These are phyloP conservation scores for Epichloe festucae DNA, from an alignment of 2,329 filamentous ascomycete species.

Conservation along the genomic window DNA sequence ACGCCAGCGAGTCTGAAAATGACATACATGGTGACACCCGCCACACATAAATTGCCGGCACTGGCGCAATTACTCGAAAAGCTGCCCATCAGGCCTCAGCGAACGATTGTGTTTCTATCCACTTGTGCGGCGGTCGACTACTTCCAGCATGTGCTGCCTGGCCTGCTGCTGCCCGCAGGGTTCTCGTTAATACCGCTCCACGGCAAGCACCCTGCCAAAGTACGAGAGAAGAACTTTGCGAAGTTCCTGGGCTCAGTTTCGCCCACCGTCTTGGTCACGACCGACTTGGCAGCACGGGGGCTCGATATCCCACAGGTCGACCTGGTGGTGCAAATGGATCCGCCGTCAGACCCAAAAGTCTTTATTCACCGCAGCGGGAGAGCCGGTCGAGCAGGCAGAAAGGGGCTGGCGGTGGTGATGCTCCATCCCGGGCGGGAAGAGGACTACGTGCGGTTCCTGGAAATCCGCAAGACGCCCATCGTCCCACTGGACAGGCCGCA, in stretches of 20 bases:
- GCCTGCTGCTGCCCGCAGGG: constrained; percentile 54
- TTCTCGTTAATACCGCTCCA: constrained; percentile 72
- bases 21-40: constrained; percentile 64
- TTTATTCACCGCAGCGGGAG: constrained; percentile 90
- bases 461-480: constrained; percentile 78
- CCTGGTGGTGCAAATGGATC: constrained; percentile 79
- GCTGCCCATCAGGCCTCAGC: constrained; percentile 62
- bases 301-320: constrained; percentile 89
- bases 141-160: constrained; percentile 67
- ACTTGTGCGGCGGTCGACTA: constrained; percentile 95
- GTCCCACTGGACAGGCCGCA: constrained; percentile 43
- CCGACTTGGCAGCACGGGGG: constrained; percentile 80
- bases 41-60: constrained; percentile 69
- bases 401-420: constrained; percentile 75
- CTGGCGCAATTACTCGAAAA: constrained; percentile 56
- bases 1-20: constrained; percentile 91
- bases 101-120: constrained; percentile 82
- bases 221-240: constrained; percentile 76
- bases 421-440: constrained; percentile 76
- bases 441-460: constrained; percentile 78
- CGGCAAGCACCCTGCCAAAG: constrained; percentile 80
- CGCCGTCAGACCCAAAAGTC: constrained; percentile 73
- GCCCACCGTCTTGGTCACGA: constrained; percentile 76
- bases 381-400: constrained; percentile 77
- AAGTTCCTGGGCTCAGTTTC: constrained; percentile 63